Evolutionary conservation across 2,329 filamentous ascomycete species (phyloP).

Genomic region (Didymella pomorum): DNA sequence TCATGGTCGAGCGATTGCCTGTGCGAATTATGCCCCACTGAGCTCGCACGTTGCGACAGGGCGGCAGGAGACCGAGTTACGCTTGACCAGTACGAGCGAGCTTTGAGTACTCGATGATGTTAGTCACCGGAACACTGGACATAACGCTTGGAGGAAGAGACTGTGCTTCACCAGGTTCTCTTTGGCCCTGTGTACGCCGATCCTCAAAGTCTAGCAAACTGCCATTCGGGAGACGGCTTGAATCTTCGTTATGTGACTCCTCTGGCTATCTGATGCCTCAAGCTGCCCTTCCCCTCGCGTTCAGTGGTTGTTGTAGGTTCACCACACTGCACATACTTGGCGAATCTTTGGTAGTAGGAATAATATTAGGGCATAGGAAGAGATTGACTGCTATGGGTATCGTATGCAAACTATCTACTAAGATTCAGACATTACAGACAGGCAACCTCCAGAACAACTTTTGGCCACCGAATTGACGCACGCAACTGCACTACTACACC

Average conservation of each 20-base stretch:
- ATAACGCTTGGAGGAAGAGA: not conserved
- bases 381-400: conserved; percentile 12
- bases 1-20: not conserved
- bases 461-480: not conserved
- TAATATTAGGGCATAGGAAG: conserved; percentile 9
- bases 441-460: not conserved
- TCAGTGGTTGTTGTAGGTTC: not conserved
- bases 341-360: not conserved
- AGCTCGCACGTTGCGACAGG: not conserved
- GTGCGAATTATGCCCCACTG: not conserved
- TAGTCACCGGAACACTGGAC: not conserved
- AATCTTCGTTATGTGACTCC: too few species aligned
- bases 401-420: conserved; percentile 1
- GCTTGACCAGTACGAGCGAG: not conserved
- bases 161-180: not conserved
- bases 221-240: too few species aligned
- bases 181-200: not conserved
- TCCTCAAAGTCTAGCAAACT: not conserved
- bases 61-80: not conserved
- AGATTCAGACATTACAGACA: not conserved
- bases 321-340: not conserved
- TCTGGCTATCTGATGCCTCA: too few species aligned
- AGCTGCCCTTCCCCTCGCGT: not conserved
- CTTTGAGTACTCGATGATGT: not conserved
- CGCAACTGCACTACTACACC: not conserved